These are phyloP conservation scores for Planoprotostelium fungivorum DNA, from an alignment of 78 protist genomes.

Conservation along the genomic window DNA sequence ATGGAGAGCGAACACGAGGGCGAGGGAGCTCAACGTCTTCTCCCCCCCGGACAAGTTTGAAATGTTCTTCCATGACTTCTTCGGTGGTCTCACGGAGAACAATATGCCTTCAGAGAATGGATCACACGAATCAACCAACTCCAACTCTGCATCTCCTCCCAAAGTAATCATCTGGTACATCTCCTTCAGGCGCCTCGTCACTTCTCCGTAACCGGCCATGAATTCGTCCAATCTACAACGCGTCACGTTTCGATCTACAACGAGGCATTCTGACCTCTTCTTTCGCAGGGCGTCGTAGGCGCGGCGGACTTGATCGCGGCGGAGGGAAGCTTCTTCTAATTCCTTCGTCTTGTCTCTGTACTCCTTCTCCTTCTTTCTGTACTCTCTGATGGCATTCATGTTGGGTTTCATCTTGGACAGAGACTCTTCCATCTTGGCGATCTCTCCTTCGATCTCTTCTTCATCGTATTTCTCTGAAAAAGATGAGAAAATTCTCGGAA, in stretches of 20 bases:
- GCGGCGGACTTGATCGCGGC: slow-evolving; percentile 55
- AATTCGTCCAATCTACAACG: slow-evolving; percentile 86
- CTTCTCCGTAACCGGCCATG: slow-evolving; percentile 91
- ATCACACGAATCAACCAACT: slow-evolving; percentile 93
- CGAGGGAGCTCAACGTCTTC: slow-evolving; percentile 97
- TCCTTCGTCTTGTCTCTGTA: slow-evolving; percentile 30
- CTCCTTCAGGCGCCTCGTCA: slow-evolving; percentile 88
- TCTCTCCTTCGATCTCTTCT: not conserved
- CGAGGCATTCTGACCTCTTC: not conserved
- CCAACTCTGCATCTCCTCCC: slow-evolving; percentile 99
- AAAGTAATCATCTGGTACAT: slow-evolving; percentile 94
- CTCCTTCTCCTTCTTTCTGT: slow-evolving; percentile 57
- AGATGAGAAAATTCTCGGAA: not conserved
- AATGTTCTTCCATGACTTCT: slow-evolving; percentile 99
- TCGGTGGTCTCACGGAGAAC: slow-evolving; percentile 97
- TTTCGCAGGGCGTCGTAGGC: slow-evolving; percentile 63
- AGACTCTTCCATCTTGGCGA: not conserved
- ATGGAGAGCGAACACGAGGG: slow-evolving; percentile 99
- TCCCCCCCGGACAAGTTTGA: slow-evolving; percentile 98
- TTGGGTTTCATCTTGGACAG: slow-evolving; percentile 23
- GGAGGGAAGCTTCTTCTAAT: slow-evolving; percentile 53
- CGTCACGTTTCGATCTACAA: not conserved
- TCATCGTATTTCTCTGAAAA: not conserved
- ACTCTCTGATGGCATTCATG: slow-evolving; percentile 77
- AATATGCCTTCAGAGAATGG: slow-evolving; percentile 98